A percentile compares a stretch with the other conserved stretches of the same genome.
These are phyloP conservation scores for Fraxinus sp. DNA, from an alignment of 305 asterid species.

Conservation along the genomic window DNA sequence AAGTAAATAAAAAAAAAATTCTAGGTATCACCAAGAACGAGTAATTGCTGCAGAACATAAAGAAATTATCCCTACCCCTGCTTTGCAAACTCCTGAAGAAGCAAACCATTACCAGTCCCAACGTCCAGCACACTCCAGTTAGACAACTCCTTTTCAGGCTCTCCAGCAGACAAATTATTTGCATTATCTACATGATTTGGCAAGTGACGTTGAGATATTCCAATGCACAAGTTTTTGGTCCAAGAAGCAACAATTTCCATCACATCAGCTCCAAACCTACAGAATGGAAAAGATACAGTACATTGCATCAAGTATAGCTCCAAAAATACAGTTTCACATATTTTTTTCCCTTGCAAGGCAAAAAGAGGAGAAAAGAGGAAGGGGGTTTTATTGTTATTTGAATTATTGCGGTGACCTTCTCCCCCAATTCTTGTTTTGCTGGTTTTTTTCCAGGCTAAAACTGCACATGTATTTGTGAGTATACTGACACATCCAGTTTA, in stretches of 20 bases:
- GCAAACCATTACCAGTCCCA: constrained; percentile 97
- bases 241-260: constrained; percentile 89
- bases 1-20: neutral
- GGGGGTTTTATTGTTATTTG: neutral
- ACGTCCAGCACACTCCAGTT: constrained; percentile 87
- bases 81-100: constrained; percentile 91
- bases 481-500: neutral
- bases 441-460: neutral
- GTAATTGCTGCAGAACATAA: constrained; percentile 23
- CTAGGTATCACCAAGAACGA: neutral
- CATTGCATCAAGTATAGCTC: constrained; percentile 8
- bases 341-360: constrained; percentile 5
- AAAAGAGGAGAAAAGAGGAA: constrained; percentile 13
- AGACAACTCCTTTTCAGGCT: constrained; percentile 58
- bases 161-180: constrained; percentile 49
- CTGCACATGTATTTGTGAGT: neutral
- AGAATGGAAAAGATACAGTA: constrained; percentile 12
- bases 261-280: constrained; percentile 95
- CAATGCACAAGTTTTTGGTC: constrained; percentile 77
- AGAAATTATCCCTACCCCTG: constrained; percentile 70
- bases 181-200: constrained; percentile 55
- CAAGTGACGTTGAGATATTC: constrained; percentile 58
- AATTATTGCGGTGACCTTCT: neutral
- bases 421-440: neutral
- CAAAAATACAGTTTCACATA: neutral